Conservation (phyloP, 163 green algal species). For the Chlorella variabilis region DNA sequence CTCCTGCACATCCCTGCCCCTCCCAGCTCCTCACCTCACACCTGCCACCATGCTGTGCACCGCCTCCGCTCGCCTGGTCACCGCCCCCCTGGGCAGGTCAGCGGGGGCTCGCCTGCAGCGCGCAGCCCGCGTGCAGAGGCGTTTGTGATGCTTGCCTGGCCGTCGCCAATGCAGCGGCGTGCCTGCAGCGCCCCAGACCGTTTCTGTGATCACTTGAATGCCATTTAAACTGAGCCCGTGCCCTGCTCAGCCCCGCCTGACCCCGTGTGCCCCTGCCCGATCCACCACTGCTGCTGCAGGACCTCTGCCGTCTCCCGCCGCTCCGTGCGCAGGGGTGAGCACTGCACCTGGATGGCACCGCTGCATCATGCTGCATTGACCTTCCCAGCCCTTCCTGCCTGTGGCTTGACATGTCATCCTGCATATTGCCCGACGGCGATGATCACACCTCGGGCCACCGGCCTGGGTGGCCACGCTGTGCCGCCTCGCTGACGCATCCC, state of each 20-base stretch:
- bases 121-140: not conserved
- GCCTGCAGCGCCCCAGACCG: not conserved
- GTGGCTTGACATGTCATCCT: not conserved
- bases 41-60: not conserved
- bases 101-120: not conserved
- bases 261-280: not conserved
- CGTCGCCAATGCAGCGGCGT: not conserved
- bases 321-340: constrained; percentile 3
- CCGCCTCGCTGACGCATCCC: not conserved
- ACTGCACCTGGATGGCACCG: not conserved
- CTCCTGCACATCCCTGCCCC: not conserved
- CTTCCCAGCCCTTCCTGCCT: not conserved
- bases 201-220: not conserved
- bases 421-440: not conserved
- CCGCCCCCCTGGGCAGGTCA: not conserved
- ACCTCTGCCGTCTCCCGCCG: not conserved
- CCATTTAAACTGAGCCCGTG: not conserved
- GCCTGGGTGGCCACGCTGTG: not conserved
- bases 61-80: not conserved
- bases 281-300: not conserved
- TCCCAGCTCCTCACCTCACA: not conserved
- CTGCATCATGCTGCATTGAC: not conserved
- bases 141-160: no score
- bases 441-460: not conserved
- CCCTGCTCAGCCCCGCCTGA: not conserved